Evolutionary conservation across 1,284 basidiomycete genomes (phyloP), one percentile per base, ranked within the genome.

Genomic region (Ceratobasidium sp.): DNA sequence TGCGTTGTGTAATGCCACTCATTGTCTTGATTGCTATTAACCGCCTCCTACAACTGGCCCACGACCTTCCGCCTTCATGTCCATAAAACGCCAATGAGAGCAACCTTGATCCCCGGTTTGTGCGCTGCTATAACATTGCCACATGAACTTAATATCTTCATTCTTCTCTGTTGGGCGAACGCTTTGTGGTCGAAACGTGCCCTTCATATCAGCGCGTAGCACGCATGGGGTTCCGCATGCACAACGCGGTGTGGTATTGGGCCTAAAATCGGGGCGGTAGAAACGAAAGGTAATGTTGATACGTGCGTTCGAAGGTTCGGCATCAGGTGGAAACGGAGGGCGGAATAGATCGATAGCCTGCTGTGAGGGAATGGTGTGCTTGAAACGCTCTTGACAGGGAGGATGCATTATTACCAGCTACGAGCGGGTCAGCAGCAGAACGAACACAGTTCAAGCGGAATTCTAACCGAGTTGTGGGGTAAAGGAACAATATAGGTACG

Each of bases 251-350:
- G 89, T 93, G 48, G 85, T 90, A 13, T 87, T 83, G 0, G 96
- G 91, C 40, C 88, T 87, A 83, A 94, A 98, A 85, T 98, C 96
- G 54, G 94, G 91, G 77, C 94, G 89, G 81, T 94, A 96, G 83
- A 96, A 96, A 56, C 95, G 88, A 83, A 96, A 96, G 0, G 95
- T 97, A 77, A 97, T 92, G 82, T 96, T 96, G 81, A 97, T 96
- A 28, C 95, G 90, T 78, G 89, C 91, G 76, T 91, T 95, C 26
- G 89, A 92, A 1, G 86, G 79, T 59, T 84, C 82, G 46, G 80
- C 1, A 64, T 84, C 83, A 79, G 85, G 90, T 20, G 91, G 91
- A 80, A 86, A 88, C 1, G 88, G 84, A 1, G 95, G 94, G 48
- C 89, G 89, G 83, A 92, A 96, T 23, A 93, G 82, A 82, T 97